These are phyloP conservation scores for Picea sitchensis DNA, from an alignment of 75 land plant genomes.

Conservation along the genomic window DNA sequence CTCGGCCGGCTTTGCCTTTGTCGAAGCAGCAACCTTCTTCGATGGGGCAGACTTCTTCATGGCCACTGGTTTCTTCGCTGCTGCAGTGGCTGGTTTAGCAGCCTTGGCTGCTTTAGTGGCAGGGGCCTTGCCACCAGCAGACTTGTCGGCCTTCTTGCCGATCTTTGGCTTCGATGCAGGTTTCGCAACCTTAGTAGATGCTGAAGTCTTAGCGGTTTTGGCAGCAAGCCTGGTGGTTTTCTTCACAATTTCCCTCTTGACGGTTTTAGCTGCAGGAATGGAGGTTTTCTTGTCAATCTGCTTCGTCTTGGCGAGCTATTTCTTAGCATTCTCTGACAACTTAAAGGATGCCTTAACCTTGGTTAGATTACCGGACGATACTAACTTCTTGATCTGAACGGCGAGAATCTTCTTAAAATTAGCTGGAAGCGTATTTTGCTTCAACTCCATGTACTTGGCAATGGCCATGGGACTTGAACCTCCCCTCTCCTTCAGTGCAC, in stretches of 20 bases:
- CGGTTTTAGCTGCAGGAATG: background rate
- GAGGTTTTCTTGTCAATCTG: background rate
- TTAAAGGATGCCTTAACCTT: conserved; percentile 19
- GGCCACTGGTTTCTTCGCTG: background rate
- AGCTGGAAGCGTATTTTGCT: conserved; percentile 16
- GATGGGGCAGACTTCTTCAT: background rate
- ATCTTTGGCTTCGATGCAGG: background rate
- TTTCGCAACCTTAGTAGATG: background rate
- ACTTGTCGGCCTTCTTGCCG: too few species aligned
- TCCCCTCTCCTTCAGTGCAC: conserved; percentile 16
- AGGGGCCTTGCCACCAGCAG: background rate
- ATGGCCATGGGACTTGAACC: conserved; percentile 23
- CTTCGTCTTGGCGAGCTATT: conserved; percentile 2
- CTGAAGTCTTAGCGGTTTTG: background rate
- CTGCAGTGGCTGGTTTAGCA: too few species aligned
- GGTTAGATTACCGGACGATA: background rate
- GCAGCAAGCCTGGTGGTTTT: background rate
- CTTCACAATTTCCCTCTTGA: conserved; percentile 4
- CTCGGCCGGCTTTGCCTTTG: background rate
- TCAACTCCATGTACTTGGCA: conserved; percentile 17
- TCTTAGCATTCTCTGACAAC: conserved; percentile 20
- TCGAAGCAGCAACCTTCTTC: background rate
- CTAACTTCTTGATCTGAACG: conserved; percentile 9
- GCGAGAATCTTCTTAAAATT: conserved; percentile 19
- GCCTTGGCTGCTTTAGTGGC: background rate